phyloP scores from a whole-genome alignment of 73 alveolate species.

The Uronychia binucleata region DNA sequence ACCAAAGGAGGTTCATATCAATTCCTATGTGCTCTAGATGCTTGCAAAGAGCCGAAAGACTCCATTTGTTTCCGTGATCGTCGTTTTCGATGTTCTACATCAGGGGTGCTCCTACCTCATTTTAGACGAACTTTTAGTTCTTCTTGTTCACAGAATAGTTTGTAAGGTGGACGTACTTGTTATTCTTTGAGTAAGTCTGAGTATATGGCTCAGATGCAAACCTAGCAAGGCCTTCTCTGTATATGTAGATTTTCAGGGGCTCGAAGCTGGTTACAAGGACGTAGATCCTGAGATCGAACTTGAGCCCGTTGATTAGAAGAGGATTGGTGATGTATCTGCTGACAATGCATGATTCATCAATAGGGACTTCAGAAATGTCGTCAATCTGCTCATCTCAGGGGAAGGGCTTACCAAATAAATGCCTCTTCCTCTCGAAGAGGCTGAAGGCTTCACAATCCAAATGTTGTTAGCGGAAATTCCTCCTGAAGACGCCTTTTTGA shows the following conservation, averaged over 20 bases:
- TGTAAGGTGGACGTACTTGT: slow-evolving; percentile 39
- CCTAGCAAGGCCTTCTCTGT: slow-evolving; percentile 87
- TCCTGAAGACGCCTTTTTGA: not conserved
- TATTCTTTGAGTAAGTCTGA: slow-evolving; percentile 5
- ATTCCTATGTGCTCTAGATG: slow-evolving; percentile 56
- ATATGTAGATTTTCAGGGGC: slow-evolving; percentile 85
- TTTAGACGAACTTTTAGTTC: slow-evolving; percentile 64
- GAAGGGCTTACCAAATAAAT: slow-evolving; percentile 45
- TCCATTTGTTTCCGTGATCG: slow-evolving; percentile 8
- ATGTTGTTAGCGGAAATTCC: not conserved
- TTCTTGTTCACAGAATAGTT: slow-evolving; percentile 76
- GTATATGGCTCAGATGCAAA: slow-evolving; percentile 77
- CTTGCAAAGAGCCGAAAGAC: slow-evolving; percentile 3
- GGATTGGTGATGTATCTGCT: slow-evolving; percentile 27
- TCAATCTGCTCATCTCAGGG: slow-evolving; percentile 6
- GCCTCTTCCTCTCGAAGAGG: slow-evolving; percentile 92
- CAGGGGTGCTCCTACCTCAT: not conserved
- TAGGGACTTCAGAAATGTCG: not conserved
- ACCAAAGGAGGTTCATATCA: slow-evolving; percentile 50
- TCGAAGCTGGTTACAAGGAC: slow-evolving; percentile 77
- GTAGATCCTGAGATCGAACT: slow-evolving; percentile 89
- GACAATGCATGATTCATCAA: slow-evolving; percentile 4
- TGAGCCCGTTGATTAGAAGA: slow-evolving; percentile 75
- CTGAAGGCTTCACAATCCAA: slow-evolving; percentile 91
- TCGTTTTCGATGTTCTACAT: slow-evolving; percentile 7